phyloP scores from a whole-genome alignment of 345 rosid genomes.

The Xanthoceras sorbifolium region DNA sequence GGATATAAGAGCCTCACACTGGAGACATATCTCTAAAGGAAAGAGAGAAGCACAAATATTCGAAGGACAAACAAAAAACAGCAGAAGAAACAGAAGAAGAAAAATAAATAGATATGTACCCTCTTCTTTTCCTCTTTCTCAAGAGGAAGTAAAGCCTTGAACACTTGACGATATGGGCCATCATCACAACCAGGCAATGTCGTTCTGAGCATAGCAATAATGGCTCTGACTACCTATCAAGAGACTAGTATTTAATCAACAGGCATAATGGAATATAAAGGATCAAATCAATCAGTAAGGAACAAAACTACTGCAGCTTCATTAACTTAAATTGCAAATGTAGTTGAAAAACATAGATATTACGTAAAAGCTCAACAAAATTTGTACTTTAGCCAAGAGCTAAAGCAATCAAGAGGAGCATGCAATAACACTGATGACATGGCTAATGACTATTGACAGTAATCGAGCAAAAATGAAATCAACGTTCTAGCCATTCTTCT shows the following conservation, averaged over 20 bases:
- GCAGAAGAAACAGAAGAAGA: background rate
- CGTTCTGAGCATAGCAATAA: constrained; percentile 82
- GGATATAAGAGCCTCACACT: background rate
- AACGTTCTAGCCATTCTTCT: background rate
- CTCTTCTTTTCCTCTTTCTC: constrained; percentile 86
- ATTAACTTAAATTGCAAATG: background rate
- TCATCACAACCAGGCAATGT: constrained; percentile 75
- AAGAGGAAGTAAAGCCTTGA: constrained; percentile 80
- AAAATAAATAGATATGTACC: constrained; percentile 38
- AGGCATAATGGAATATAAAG: constrained; percentile 1
- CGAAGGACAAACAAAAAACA: background rate
- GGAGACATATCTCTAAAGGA: background rate
- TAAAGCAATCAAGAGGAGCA: background rate
- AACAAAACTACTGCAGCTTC: background rate
- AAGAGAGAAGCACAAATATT: background rate
- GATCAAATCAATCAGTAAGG: background rate
- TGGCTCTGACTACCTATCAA: constrained; percentile 68
- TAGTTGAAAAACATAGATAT: background rate
- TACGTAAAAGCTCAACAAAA: background rate
- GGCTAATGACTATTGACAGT: background rate
- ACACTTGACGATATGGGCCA: constrained; percentile 77
- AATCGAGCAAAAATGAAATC: background rate
- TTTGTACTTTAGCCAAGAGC: background rate
- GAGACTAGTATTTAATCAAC: constrained; percentile 21
- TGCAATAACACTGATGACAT: background rate